Base-by-base conservation (phyloP, 257 asterid species). In the Schizonepeta tenuifolia region DNA sequence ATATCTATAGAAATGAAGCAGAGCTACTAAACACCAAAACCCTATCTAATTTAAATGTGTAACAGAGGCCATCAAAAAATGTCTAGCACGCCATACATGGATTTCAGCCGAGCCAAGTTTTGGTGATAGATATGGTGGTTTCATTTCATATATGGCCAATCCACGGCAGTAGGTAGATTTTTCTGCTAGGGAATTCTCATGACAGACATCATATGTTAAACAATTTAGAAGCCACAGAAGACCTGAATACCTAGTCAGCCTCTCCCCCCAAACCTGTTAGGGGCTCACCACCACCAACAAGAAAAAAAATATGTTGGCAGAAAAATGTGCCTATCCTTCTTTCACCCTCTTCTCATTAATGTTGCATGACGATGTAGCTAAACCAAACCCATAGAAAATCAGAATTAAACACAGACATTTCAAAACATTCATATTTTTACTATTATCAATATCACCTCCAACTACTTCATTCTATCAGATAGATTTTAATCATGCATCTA, bases 41-140 rank as follows among this genome's bases (percentile, higher is more conserved):
- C 26, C 63, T 41, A 69, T 51, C 11, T 35, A 53, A 69, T 36
- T 35, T 20, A 9, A 38, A 7, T 43, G 6, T 13, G 21, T 43
- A 64, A 24, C 43, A 65, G 59, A 5, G 7, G 54, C 51, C 20
- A 51, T 17, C 12, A 22, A 38, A 17, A 65, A 21, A 9, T 41
- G 55, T 46, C 71, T 28, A 15, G 17, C 3, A 24, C 57, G 46
- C 15, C 4, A 44, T 14, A 46, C 8, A 14, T 21, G 57, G 28
- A 24, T 65, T 65, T 64, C 18, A 40, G 12, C 12, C 13, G 13
- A 64, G 69, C 69, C 31, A 40, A 65, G 57, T 65, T 65, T 49
- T 49, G 17, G 1, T 10, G 8, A 47, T 9, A 17, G 55, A 15
- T 49, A 49, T n/a, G 55, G 21, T 47, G 7, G 54, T 9, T 49